A percentile compares a stretch with the other conserved stretches of the same genome.
These are phyloP conservation scores for Ambrosia hybrid DNA, from an alignment of 140 eudicot species.

Conservation along the genomic window DNA sequence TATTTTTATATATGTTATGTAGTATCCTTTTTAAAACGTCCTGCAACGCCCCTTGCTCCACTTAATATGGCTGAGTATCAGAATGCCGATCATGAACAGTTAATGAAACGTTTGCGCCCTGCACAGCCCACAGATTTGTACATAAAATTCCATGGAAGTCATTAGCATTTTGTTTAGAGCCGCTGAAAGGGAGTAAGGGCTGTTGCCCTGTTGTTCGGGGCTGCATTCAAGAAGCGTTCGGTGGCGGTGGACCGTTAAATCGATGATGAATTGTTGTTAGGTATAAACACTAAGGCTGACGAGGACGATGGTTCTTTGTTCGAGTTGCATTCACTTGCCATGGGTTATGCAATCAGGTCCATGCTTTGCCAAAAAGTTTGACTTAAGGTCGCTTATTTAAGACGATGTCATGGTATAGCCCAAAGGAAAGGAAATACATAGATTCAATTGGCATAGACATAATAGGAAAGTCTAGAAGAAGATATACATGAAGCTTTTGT, in stretches of 20 bases:
- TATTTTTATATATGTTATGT: neutral
- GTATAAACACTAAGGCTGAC: no score
- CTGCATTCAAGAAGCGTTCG: no score
- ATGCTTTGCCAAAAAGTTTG: conserved; percentile 6
- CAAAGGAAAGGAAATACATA: no score
- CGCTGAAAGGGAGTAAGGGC: no score
- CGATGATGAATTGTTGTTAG: no score
- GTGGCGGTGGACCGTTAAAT: no score
- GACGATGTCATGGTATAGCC: neutral
- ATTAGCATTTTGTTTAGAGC: neutral
- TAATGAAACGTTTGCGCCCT: conserved; percentile 78
- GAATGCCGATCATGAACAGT: conserved; percentile 75
- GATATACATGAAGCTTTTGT: no score
- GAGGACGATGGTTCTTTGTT: no score
- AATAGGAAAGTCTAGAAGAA: no score
- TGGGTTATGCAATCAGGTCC: conserved; percentile 11
- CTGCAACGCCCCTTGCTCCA: conserved; percentile 69
- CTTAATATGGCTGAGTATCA: conserved; percentile 66
- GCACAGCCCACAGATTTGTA: conserved; percentile 36
- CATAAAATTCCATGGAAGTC: neutral
- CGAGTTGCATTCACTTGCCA: neutral
- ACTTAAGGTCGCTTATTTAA: neutral
- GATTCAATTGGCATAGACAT: no score
- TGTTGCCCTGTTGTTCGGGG: no score
- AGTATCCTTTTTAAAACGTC: conserved; percentile 68